Base-by-base conservation (phyloP, 148 eudicot genomes). In the Nyssa sinensis region DNA sequence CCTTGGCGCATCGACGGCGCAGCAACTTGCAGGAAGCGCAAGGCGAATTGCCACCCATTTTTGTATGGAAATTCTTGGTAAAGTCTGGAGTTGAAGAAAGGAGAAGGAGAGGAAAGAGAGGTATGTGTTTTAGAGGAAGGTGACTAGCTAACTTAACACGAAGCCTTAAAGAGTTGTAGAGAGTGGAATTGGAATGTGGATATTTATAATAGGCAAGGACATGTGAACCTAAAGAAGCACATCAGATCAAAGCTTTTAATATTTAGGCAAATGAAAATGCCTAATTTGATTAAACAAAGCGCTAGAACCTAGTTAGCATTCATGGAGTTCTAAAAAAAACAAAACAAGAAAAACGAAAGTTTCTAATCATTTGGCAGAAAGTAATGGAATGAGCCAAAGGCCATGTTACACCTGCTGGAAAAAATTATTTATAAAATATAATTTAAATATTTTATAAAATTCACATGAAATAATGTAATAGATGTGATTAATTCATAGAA, bases 1-100 rank as follows among this genome's bases (percentile, higher is more conserved):
- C 97, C 75, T 90, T 90, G 63, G 93, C 90, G 32, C 98, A 94
- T 11, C 98, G 88, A 53, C 98, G 91, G 12, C 98, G 84, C 28
- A 94, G 88, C 84, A 94, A 64, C 79, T 91, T 94, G 90, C 98
- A 94, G 64, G 97, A 94, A 60, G 98, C 98, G 81, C 98, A 94
- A 30, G 98, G 98, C 23, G 98, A 87, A 74, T 75, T 78, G 70
- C 98, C 97, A 75, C 81, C 88, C 87, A 90, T 86, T 73, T 84
- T 51, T 31, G 3, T 21, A 31, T 55, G 51, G 13, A 57, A 21
- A 57, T 57, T 11, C 27, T 34, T 8, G 68, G 27, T 67, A 79
- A 44, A 35, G 57, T 47, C 0, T 71, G 59, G 59, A 32, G 68
- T 58, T 28, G 32, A 32, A 19, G 49, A 55, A 59, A 17, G 47